A percentile compares a stretch with the other conserved stretches of the same genome.
Conservation (phyloP, 805 yeast genomes). For the Yamadazyma insecticola region DNA sequence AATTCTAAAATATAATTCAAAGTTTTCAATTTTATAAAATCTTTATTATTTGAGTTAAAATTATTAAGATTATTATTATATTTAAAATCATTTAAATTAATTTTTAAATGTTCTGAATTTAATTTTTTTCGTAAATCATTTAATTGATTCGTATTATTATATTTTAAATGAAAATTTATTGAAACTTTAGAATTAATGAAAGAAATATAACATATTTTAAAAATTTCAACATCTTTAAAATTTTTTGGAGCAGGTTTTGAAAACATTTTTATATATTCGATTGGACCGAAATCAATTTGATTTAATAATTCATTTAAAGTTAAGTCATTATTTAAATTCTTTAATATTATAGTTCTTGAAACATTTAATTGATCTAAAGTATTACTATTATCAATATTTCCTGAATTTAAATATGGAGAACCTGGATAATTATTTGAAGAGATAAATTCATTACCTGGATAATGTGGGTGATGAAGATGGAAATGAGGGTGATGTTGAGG, state of each 20-base stretch:
- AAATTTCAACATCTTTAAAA: conserved; percentile 12
- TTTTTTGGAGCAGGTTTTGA: conserved; percentile 26
- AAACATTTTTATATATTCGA: conserved; percentile 51
- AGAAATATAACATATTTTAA: conserved; percentile 30
- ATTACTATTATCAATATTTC: conserved; percentile 9
- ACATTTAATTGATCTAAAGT: conserved; percentile 31
- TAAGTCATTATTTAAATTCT: conserved; percentile 21
- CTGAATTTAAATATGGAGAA: conserved; percentile 5
- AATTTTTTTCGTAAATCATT: conserved; percentile 19
- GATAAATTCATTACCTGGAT: neutral
- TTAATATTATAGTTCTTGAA: conserved; percentile 32
- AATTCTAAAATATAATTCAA: conserved; percentile 36
- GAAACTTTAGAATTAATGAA: conserved; percentile 33
- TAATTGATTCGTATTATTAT: conserved; percentile 23
- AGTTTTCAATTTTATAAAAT: conserved; percentile 35
- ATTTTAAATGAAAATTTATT: conserved; percentile 28
- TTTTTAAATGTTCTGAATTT: conserved; percentile 23
- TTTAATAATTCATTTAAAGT: conserved; percentile 35
- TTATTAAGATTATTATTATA: conserved; percentile 3
- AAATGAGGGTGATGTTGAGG: conserved; percentile 4
- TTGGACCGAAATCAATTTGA: conserved; percentile 52
- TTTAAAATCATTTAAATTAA: conserved; percentile 23
- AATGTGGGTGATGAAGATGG: conserved; percentile 2
- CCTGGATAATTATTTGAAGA: neutral
- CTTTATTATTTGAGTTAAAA: too few relatives aligned